phyloP scores from a whole-genome alignment of 2,329 filamentous ascomycete species.

The Keithomyces neogunnii region DNA sequence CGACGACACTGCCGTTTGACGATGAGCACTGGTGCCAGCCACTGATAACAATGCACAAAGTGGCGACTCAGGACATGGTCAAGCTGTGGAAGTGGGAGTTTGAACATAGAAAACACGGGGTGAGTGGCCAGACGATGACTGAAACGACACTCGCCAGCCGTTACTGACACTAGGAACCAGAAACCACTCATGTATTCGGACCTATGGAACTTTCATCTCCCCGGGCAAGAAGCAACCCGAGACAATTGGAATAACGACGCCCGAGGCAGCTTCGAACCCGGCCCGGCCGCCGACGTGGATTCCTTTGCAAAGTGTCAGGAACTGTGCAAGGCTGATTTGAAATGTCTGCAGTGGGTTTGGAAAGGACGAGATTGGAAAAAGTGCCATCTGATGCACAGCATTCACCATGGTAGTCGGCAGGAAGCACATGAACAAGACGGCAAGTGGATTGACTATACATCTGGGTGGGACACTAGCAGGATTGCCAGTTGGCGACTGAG shows the following conservation, averaged over 20 bases:
- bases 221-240: conserved; percentile 13
- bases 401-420: conserved; percentile 16
- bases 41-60: conserved; percentile 10
- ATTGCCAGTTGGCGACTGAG: conserved; percentile 18
- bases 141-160: conserved; percentile 6
- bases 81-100: conserved; percentile 25
- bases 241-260: conserved; percentile 23
- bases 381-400: conserved; percentile 18
- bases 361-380: conserved; percentile 18
- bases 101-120: conserved; percentile 5
- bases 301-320: conserved; percentile 19
- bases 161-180: conserved; percentile 9
- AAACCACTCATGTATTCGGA: conserved; percentile 28
- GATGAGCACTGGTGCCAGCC: conserved; percentile 9
- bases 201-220: conserved; percentile 27
- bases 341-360: conserved; percentile 22
- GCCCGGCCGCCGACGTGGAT: conserved; percentile 14
- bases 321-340: conserved; percentile 14
- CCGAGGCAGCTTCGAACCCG: conserved; percentile 18
- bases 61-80: conserved; percentile 6
- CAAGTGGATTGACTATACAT: conserved; percentile 19
- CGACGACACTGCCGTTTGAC: conserved; percentile 5
- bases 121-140: neutral
- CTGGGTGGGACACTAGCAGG: conserved; percentile 19
- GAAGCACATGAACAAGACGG: conserved; percentile 10